phyloP scores from a whole-genome alignment of 2,329 filamentous ascomycete genomes.

The Cercospora sesami region DNA sequence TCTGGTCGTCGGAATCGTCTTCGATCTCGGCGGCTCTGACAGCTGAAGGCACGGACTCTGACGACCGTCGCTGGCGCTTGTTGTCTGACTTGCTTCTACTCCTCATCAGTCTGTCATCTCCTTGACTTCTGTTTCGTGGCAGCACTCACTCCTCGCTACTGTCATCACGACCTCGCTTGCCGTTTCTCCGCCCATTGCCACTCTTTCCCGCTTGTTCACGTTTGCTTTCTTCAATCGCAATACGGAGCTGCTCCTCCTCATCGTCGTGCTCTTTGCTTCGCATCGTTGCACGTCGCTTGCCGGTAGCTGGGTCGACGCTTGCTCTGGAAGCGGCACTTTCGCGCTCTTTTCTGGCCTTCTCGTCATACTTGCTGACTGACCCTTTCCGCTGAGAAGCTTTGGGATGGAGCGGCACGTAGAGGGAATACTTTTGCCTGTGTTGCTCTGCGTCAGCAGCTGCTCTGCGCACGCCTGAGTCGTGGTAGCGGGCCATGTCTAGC shows the following conservation, averaged over 20 bases:
- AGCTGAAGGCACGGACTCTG: slow-evolving; percentile 61
- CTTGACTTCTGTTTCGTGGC: background rate
- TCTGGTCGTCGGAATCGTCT: slow-evolving; percentile 72
- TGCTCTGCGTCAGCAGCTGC: slow-evolving; percentile 35
- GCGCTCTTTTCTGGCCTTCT: slow-evolving; percentile 58
- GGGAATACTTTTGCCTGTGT: slow-evolving; percentile 61
- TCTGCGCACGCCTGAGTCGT: slow-evolving; percentile 25
- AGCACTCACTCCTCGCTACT: slow-evolving; percentile 87
- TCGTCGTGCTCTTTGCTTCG: slow-evolving; percentile 96
- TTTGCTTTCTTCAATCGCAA: slow-evolving; percentile 94
- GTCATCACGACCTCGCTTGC: slow-evolving; percentile 83
- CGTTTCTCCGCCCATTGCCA: slow-evolving; percentile 59
- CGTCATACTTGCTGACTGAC: slow-evolving; percentile 64
- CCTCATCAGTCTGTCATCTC: slow-evolving; percentile 21
- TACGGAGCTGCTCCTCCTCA: slow-evolving; percentile 83
- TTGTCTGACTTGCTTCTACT: slow-evolving; percentile 66
- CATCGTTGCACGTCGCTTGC: slow-evolving; percentile 92
- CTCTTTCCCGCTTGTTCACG: slow-evolving; percentile 65
- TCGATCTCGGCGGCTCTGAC: slow-evolving; percentile 50
- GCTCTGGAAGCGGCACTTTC: slow-evolving; percentile 53
- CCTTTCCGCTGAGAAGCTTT: slow-evolving; percentile 58
- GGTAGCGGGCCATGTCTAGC: slow-evolving; percentile 33
- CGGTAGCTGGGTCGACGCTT: slow-evolving; percentile 58
- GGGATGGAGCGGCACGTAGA: slow-evolving; percentile 60
- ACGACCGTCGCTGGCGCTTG: slow-evolving; percentile 83